phyloP scores from a whole-genome alignment of 2,329 filamentous ascomycete genomes.

The Hypoxylon sp. region DNA sequence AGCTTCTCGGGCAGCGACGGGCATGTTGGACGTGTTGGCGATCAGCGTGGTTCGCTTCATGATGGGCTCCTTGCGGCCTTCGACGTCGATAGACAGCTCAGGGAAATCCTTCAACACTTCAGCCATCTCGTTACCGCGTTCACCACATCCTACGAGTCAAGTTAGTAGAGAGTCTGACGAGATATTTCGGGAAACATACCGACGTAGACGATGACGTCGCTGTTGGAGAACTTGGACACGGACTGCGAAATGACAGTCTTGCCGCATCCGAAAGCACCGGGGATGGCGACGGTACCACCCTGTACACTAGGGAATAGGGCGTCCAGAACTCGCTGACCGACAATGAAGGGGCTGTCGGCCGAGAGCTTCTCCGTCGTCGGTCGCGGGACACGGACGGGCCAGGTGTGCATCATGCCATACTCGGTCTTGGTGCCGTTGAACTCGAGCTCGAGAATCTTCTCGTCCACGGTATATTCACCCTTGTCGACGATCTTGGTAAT shows the following conservation, averaged over 20 bases:
- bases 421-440: slow-evolving; percentile 96
- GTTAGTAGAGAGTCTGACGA: not conserved
- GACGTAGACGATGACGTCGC: slow-evolving; percentile 98
- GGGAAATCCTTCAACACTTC: slow-evolving; percentile 99
- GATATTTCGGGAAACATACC: slow-evolving; percentile 53
- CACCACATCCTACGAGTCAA: slow-evolving; percentile 58
- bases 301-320: slow-evolving; percentile 96
- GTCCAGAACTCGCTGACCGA: slow-evolving; percentile 95
- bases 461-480: slow-evolving; percentile 91
- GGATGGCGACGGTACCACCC: slow-evolving; percentile 97
- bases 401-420: slow-evolving; percentile 98
- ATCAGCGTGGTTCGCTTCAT: slow-evolving; percentile 99
- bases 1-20: slow-evolving; percentile 95
- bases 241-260: slow-evolving; percentile 99
- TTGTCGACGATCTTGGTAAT: slow-evolving; percentile 91
- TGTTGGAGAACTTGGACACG: slow-evolving; percentile 99
- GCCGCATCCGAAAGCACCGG: slow-evolving; percentile 96
- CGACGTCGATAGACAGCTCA: slow-evolving; percentile 92
- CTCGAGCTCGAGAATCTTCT: slow-evolving; percentile 94
- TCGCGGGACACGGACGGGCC: slow-evolving; percentile 95
- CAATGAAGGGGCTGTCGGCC: slow-evolving; percentile 89
- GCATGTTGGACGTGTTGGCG: slow-evolving; percentile 99
- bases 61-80: slow-evolving; percentile 95
- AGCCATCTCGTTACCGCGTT: slow-evolving; percentile 99
- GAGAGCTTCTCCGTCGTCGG: slow-evolving; percentile 91